Evolutionary conservation across 331 rosid genomes (phyloP), one percentile per base, ranked within the genome.

Genomic region (Stylosanthes scabra): DNA sequence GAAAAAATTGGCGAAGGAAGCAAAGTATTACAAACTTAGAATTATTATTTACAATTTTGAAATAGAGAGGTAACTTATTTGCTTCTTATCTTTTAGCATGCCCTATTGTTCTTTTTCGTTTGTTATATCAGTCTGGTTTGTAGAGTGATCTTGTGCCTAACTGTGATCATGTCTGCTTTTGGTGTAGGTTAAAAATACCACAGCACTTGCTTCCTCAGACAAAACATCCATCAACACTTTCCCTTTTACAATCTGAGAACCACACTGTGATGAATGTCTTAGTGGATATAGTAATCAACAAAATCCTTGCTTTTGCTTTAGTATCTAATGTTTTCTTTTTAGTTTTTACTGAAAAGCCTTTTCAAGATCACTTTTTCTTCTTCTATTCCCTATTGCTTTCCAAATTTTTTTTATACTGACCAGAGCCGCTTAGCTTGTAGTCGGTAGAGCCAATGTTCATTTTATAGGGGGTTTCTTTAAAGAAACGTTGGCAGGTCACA

Each of bases 1-100:
- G 80, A 91, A 86, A 83, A 67, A 81, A 78, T 91, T 90, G 87
- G 97, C 99, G 0, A 86, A 66, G 72, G 96, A 94, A 74, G 96
- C 84, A 47, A 64, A 80, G 66, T 91, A 88, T 63, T 82, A 55
- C 41, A 37, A 84, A 55, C 89, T 91, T 80, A 89, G 82, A 68
- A 89, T 94, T 77, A 63, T 94, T 78, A 86, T 94, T 77, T 94
- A 94, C 74, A 96, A 94, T 77, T 94, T 94, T 87, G 84, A 91
- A 77, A 81, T 76, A 79, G 91, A 96, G 72, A 83, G 91, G 99
- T 91, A 81, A 52, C 25, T 76, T 75, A 3, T 54, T 61, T 13
- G 58, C 31, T 63, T 10, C 28, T 40, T 44, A 12, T 63, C 34
- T 39, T 27, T 72, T 42, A 52, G 9, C 56, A 54, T 51, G 37